Percentiles rank a stretch among this genome's conserved stretches.
Conservation (phyloP, 306 rosid genomes). For the Vachellia collinsii region DNA sequence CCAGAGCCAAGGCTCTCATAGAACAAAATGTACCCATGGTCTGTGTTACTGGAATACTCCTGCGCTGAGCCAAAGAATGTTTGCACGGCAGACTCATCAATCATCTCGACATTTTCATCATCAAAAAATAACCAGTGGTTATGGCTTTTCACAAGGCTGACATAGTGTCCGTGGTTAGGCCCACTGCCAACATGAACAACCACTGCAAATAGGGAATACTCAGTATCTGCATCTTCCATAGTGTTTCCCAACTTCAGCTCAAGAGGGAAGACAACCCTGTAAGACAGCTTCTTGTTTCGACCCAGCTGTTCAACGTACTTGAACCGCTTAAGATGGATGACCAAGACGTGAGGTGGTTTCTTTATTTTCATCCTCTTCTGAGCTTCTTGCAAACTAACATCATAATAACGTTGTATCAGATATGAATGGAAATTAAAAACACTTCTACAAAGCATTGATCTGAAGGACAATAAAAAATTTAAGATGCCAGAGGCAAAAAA, state of each 20-base stretch:
- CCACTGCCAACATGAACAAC: slow-evolving; percentile 96
- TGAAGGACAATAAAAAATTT: background rate
- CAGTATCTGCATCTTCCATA: slow-evolving; percentile 74
- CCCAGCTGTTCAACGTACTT: slow-evolving; percentile 91
- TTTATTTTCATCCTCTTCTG: slow-evolving; percentile 96
- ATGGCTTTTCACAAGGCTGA: slow-evolving; percentile 95
- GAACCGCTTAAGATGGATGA: slow-evolving; percentile 88
- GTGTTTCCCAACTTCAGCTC: slow-evolving; percentile 88
- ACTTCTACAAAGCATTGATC: slow-evolving; percentile 22
- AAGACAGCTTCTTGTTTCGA: slow-evolving; percentile 86
- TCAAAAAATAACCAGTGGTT: slow-evolving; percentile 95
- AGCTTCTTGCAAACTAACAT: slow-evolving; percentile 87
- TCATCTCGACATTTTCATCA: slow-evolving; percentile 91
- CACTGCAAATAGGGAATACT: slow-evolving; percentile 91
- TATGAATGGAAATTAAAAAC: background rate
- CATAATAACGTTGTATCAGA: slow-evolving; percentile 31
- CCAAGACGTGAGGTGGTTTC: slow-evolving; percentile 88
- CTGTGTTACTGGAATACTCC: slow-evolving; percentile 83
- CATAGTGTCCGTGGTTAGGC: slow-evolving; percentile 89
- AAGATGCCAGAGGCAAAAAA: background rate
- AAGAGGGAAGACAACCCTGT: slow-evolving; percentile 86
- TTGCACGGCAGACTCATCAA: slow-evolving; percentile 90
- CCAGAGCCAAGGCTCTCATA: slow-evolving; percentile 68
- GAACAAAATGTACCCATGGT: slow-evolving; percentile 87
- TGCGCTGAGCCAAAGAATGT: slow-evolving; percentile 94